A percentile compares a stretch with the other conserved stretches of the same genome.
Evolutionary conservation across 148 eudicot species (phyloP).

Genomic region (Nyssa sinensis): DNA sequence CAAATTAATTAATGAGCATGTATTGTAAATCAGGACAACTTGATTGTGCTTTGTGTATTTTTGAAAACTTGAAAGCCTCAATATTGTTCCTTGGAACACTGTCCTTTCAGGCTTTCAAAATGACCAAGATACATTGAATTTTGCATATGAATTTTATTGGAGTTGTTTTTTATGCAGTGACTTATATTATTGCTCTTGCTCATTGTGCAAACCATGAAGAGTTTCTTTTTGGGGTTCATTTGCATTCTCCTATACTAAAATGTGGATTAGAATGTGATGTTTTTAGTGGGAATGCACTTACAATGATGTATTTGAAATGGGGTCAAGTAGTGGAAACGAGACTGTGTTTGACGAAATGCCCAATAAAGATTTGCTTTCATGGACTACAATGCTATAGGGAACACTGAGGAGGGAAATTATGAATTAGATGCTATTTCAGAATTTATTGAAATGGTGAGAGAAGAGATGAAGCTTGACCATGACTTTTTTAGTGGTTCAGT

Average conservation of each 20-base stretch:
- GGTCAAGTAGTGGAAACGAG: conserved; percentile 59
- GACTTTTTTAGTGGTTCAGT: conserved; percentile 69
- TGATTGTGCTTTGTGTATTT: conserved; percentile 42
- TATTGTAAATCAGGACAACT: conserved; percentile 59
- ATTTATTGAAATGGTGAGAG: conserved; percentile 64
- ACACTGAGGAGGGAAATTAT: conserved; percentile 65
- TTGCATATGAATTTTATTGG: conserved; percentile 64
- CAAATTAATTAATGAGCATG: conserved; percentile 84
- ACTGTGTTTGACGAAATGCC: conserved; percentile 66
- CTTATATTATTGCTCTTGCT: conserved; percentile 55
- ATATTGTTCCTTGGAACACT: conserved; percentile 78
- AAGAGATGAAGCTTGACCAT: conserved; percentile 61
- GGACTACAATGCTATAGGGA: conserved; percentile 87
- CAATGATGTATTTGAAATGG: conserved; percentile 75
- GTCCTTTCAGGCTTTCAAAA: conserved; percentile 66
- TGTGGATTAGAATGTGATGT: conserved; percentile 55
- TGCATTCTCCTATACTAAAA: conserved; percentile 55
- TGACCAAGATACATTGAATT: conserved; percentile 48
- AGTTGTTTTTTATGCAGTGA: conserved; percentile 71
- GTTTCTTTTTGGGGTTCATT: conserved; percentile 60
- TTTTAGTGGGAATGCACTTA: conserved; percentile 71
- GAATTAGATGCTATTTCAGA: conserved; percentile 50
- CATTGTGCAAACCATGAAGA: conserved; percentile 57
- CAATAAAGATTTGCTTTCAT: conserved; percentile 74
- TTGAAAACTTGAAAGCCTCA: conserved; percentile 48